Percentiles rank a stretch among this genome's conserved stretches.
Conservation (phyloP, 257 asterid species). For the Forsythia suspensa region DNA sequence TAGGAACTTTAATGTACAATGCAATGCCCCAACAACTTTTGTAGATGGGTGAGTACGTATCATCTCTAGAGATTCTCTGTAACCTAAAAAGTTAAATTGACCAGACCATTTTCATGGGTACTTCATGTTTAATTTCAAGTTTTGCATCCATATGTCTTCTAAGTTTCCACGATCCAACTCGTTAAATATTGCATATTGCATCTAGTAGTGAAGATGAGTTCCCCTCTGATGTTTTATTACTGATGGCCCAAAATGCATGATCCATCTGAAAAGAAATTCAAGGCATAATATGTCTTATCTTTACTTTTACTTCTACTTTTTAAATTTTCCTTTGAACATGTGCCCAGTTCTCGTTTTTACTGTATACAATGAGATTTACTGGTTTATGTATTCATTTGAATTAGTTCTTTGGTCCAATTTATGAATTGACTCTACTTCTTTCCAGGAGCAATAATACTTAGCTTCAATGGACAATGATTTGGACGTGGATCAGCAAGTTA, state of each 20-base stretch:
- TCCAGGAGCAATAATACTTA: slow-evolving; percentile 26
- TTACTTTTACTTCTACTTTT: slow-evolving; percentile 12
- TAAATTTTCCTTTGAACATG: slow-evolving; percentile 3
- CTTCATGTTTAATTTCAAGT: neutral
- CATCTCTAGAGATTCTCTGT: neutral
- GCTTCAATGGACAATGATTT: slow-evolving; percentile 56
- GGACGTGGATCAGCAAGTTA: slow-evolving; percentile 43
- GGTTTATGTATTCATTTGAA: neutral
- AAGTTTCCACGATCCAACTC: neutral
- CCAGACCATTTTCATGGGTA: neutral
- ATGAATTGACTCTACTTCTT: slow-evolving; percentile 15
- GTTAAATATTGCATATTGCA: neutral
- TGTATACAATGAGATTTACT: slow-evolving; percentile 9
- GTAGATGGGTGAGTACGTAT: neutral
- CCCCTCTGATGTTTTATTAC: neutral
- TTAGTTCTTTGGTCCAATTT: slow-evolving; percentile 4
- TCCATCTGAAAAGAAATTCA: neutral
- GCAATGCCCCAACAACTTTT: neutral
- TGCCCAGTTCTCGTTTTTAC: neutral
- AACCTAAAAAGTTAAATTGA: neutral
- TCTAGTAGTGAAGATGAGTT: neutral
- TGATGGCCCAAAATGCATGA: neutral
- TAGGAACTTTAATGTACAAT: neutral
- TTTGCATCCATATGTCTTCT: neutral
- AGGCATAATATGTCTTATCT: neutral